These are phyloP conservation scores for Closterium sp. DNA, from an alignment of 139 green algal genomes.

Conservation along the genomic window DNA sequence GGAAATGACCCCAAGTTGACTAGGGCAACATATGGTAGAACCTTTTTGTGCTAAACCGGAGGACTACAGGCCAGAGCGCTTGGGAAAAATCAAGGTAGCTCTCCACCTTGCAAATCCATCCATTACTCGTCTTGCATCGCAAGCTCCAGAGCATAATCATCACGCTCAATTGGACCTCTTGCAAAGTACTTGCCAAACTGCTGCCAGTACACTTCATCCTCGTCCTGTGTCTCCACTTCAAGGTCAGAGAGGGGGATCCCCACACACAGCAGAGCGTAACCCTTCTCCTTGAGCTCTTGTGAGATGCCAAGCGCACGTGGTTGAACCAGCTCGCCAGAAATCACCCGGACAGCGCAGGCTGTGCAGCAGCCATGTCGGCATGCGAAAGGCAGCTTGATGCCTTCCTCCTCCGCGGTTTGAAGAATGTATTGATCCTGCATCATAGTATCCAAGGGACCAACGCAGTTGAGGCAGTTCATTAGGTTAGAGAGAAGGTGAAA, in stretches of 20 bases:
- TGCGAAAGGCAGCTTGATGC: conserved; percentile 86
- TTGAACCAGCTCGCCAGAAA: conserved; percentile 70
- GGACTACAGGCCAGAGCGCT: too few species aligned
- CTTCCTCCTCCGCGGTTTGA: conserved; percentile 88
- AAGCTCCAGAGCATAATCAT: conserved; percentile 88
- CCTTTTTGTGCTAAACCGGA: too few species aligned
- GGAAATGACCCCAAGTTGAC: too few species aligned
- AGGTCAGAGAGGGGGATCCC: conserved; percentile 75
- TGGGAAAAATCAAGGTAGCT: too few species aligned
- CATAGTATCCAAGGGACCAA: background rate
- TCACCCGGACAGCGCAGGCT: conserved; percentile 86
- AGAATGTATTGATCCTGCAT: conserved; percentile 89
- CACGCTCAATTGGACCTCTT: conserved; percentile 72
- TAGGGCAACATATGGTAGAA: too few species aligned
- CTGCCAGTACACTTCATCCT: conserved; percentile 95
- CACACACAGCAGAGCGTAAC: conserved; percentile 96
- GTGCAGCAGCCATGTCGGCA: conserved; percentile 98
- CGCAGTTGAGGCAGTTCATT: background rate
- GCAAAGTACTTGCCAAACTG: conserved; percentile 85
- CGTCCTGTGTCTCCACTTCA: conserved; percentile 70
- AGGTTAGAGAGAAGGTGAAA: background rate
- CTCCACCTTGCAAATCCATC: too few species aligned
- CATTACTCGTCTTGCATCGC: conserved; percentile 80
- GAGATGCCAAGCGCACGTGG: conserved; percentile 71
- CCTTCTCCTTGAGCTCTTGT: conserved; percentile 65